Conservation (phyloP, 1,284 basidiomycete genomes). For the Boletellus deceptivus region DNA sequence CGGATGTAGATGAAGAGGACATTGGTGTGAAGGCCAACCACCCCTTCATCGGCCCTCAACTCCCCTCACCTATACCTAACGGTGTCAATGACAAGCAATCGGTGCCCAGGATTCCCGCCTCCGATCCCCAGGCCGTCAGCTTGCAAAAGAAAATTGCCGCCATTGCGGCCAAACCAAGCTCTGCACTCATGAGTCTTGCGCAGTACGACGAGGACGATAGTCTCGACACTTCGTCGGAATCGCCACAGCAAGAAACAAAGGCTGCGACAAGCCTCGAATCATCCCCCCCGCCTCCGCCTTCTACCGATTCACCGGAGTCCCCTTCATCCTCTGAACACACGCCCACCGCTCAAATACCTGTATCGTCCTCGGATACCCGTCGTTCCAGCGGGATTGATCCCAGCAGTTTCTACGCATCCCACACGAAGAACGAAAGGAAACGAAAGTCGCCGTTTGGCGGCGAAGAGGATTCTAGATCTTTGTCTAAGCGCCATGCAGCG, state of each 20-base stretch:
- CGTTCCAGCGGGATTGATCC: slow-evolving; percentile 37
- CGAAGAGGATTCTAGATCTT: slow-evolving; percentile 23
- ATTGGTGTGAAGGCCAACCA: slow-evolving; percentile 46
- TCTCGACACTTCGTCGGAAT: slow-evolving; percentile 29
- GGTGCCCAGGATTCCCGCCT: slow-evolving; percentile 2
- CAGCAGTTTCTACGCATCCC: slow-evolving; percentile 45
- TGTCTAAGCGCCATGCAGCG: slow-evolving; percentile 24
- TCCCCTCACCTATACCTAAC: slow-evolving; percentile 46
- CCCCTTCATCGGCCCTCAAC: slow-evolving; percentile 63
- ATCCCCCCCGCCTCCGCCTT: slow-evolving; percentile 27
- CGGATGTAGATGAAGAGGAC: slow-evolving; percentile 48
- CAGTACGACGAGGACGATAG: slow-evolving; percentile 57
- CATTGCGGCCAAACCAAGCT: slow-evolving; percentile 35
- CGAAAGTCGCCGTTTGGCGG: slow-evolving; percentile 40
- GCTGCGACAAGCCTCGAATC: slow-evolving; percentile 27
- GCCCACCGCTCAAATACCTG: slow-evolving; percentile 21
- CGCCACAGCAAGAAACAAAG: slow-evolving; percentile 24
- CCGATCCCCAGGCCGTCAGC: slow-evolving; percentile 59
- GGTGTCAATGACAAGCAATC: slow-evolving; percentile 11
- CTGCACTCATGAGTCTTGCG: slow-evolving; percentile 48
- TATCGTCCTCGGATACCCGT: slow-evolving; percentile 24
- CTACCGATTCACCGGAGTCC: slow-evolving; percentile 29
- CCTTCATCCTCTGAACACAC: slow-evolving; percentile 19
- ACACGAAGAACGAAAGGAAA: slow-evolving; percentile 36
- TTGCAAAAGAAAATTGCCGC: slow-evolving; percentile 66